Evolutionary conservation across 495 filamentous ascomycete genomes (phyloP).

Genomic region (Talaromyces nanjingensis): DNA sequence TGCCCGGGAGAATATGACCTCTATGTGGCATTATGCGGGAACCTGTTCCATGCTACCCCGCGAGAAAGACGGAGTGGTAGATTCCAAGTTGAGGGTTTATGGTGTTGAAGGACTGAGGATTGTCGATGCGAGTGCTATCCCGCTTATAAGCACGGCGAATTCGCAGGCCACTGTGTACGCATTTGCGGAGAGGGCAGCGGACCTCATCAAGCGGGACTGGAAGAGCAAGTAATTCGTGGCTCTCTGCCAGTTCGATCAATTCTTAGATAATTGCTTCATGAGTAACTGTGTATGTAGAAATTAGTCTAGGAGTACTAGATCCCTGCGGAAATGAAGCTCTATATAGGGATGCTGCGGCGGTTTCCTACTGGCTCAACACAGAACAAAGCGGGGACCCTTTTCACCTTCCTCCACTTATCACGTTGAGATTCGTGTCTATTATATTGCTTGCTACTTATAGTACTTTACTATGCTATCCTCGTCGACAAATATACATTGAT

Average conservation of each 20-base stretch:
- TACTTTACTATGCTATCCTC: no score
- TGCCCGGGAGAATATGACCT: no score
- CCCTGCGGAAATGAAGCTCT: not conserved
- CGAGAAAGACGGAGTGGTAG: constrained; percentile 44
- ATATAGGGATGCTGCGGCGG: not conserved
- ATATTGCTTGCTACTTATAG: no score
- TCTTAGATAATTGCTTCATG: no score
- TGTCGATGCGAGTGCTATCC: constrained; percentile 33
- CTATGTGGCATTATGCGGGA: constrained; percentile 28
- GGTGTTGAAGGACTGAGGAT: constrained; percentile 31
- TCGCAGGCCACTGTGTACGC: constrained; percentile 30
- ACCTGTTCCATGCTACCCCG: constrained; percentile 47
- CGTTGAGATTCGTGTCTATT: no score
- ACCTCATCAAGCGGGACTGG: constrained; percentile 34
- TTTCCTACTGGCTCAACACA: not conserved
- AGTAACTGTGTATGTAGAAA: no score
- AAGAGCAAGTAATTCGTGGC: not conserved
- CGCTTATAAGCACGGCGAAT: constrained; percentile 23
- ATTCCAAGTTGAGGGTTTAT: constrained; percentile 25
- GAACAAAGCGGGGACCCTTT: constrained; percentile 1
- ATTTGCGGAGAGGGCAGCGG: constrained; percentile 33
- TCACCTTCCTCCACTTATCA: not conserved
- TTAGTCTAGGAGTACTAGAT: no score
- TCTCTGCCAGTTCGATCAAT: no score
- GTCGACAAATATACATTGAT: no score